Conservation (phyloP, 768 basidiomycete species). For the Macrolepiota albuminosa region DNA sequence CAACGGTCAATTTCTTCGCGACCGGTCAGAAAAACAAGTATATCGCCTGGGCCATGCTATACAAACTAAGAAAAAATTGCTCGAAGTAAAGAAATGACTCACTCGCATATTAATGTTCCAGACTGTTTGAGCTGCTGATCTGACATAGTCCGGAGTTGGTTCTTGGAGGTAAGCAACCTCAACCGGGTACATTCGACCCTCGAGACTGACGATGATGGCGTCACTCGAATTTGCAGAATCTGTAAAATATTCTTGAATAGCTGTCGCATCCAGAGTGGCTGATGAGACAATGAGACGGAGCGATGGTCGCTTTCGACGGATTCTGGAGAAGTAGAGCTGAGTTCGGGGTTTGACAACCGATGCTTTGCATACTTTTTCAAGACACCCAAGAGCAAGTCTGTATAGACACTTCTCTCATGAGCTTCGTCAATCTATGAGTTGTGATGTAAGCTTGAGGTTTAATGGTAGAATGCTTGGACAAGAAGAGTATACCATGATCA, state of each 20-base stretch:
- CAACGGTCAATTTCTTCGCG: constrained; percentile 94
- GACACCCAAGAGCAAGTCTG: constrained; percentile 86
- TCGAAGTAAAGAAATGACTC: constrained; percentile 9
- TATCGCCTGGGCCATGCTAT: constrained; percentile 81
- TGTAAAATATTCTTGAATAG: constrained; percentile 88
- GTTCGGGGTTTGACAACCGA: background rate
- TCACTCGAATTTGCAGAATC: constrained; percentile 57
- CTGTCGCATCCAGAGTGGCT: constrained; percentile 90
- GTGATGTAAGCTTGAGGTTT: background rate
- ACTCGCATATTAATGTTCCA: constrained; percentile 84
- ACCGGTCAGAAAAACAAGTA: constrained; percentile 92
- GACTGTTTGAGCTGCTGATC: constrained; percentile 74
- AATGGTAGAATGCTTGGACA: background rate
- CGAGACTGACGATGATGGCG: constrained; percentile 81
- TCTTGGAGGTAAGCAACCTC: constrained; percentile 85
- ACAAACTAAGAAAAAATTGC: background rate
- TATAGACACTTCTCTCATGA: constrained; percentile 94
- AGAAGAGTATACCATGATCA: constrained; percentile 73
- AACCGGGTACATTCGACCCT: constrained; percentile 94
- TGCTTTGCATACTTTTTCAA: constrained; percentile 73
- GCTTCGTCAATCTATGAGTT: constrained; percentile 85
- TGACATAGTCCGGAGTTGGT: constrained; percentile 75
- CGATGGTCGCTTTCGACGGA: constrained; percentile 85
- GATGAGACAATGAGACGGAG: constrained; percentile 92
- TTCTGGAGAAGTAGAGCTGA: constrained; percentile 43